Conservation (phyloP, 805 yeast species). For the Myxozyma geophila region DNA sequence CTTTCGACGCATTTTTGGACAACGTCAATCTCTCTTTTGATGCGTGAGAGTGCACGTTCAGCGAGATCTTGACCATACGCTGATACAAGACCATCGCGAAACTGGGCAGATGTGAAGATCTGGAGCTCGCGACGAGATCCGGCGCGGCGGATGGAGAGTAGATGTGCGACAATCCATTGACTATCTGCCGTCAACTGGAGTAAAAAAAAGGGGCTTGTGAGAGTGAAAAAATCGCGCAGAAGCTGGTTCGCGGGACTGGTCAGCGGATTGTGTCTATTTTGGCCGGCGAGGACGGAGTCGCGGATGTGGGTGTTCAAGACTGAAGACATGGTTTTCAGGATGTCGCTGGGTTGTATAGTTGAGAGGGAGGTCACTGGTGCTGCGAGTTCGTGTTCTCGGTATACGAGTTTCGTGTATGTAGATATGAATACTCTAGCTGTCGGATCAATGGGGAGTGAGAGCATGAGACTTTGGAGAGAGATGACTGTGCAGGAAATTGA, state of each 20-base stretch:
- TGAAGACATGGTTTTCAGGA: conserved; percentile 1
- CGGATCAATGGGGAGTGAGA: not conserved
- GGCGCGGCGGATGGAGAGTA: conserved; percentile 3
- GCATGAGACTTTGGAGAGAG: not conserved
- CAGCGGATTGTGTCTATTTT: not conserved
- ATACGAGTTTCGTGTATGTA: not conserved
- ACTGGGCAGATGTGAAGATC: not conserved
- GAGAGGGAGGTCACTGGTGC: not conserved
- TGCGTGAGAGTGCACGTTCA: not conserved
- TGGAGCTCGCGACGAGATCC: conserved; percentile 22
- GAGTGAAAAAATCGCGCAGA: not conserved
- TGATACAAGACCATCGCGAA: not conserved
- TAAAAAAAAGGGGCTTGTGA: not conserved
- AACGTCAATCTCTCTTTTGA: not conserved
- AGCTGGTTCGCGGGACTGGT: not conserved
- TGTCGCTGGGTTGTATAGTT: not conserved
- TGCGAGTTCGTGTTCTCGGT: not conserved
- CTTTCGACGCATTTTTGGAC: not conserved
- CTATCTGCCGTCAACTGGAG: conserved; percentile 1
- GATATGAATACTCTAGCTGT: not conserved
- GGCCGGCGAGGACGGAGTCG: not conserved
- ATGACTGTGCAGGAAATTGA: conserved; percentile 7
- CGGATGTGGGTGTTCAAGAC: not conserved
- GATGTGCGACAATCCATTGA: not conserved
- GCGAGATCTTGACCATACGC: not conserved